Base-by-base conservation (phyloP, 2,329 filamentous ascomycete species). In the Aspergillus ochraceus region DNA sequence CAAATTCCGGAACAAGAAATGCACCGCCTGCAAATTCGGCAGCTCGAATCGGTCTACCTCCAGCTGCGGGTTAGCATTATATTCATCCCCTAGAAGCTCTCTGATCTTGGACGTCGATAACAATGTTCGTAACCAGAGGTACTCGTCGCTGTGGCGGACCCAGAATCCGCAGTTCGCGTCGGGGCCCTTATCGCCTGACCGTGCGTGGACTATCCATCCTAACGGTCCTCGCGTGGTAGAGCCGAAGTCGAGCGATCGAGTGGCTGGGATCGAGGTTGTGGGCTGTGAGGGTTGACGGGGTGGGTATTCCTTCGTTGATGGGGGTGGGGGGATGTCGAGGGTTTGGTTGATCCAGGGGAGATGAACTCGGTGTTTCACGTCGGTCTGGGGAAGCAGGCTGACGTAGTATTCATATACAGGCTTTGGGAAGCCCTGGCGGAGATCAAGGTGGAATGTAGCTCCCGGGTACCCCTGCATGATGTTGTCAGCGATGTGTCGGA, bases 121-220 rank as follows among this genome's bases (percentile, higher is more conserved):
- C 9, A 73, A 61, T 30, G 55, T 64, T 8, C 72, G 72, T 5
- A 80, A 68, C 77, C 79, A 81, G 3, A 74, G 67, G 62, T 74
- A 83, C 62, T 82, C 79, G 42, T 79, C 76, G 1, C 61, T 63
- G 24, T 71, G 63, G 1, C 75, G 71, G 5, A 78, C 76, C 57
- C 79, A 85, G 62, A 82, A 77, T 0, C 80, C 80, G 10, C 80
- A 71, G 56, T 82, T 82, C 30, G 71, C 72, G 60, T 83, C 76
- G 4, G 74, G 73, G 0, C 74, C 79, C 57, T 82, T 83, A 58
- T 83, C 80, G 0, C 77, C 76, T 6, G 72, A 77, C 3, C 76
- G 71, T 22, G 71, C 75, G 52, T 72, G 73, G 9, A 74, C 74
- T 11, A 78, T 62, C 57, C 64, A 71, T 11, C 75, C 76, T 5